Evolutionary conservation across 1,139 yeast genomes (phyloP).

Genomic region (Protomyces pachydermus): DNA sequence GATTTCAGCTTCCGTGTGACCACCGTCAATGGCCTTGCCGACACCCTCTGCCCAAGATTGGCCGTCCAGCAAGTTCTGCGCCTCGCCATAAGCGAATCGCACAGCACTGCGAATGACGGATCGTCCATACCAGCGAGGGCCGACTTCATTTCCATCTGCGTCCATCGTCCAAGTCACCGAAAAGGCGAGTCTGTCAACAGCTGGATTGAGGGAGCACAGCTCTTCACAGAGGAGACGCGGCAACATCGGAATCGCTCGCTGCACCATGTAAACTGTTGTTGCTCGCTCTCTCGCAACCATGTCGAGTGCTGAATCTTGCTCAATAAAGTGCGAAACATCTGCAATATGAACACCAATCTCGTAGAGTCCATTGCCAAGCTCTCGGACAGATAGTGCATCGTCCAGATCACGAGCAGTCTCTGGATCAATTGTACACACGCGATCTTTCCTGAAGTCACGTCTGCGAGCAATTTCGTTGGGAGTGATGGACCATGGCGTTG

Average conservation of each 20-base stretch:
- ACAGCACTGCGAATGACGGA: conserved; percentile 25
- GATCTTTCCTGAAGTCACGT: conserved; percentile 56
- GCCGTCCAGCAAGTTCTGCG: conserved; percentile 27
- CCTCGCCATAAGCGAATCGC: conserved; percentile 28
- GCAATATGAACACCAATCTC: conserved; percentile 70
- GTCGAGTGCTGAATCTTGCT: conserved; percentile 70
- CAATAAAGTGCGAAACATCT: conserved; percentile 69
- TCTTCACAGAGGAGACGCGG: conserved; percentile 59
- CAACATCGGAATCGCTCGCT: conserved; percentile 60
- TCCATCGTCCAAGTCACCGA: conserved; percentile 53
- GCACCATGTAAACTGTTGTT: conserved; percentile 82
- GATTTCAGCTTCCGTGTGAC: conserved; percentile 22
- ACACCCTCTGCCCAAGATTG: conserved; percentile 27
- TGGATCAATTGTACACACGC: conserved; percentile 55
- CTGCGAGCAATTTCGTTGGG: conserved; percentile 42
- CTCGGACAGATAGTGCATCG: conserved; percentile 26
- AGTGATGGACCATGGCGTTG: conserved; percentile 28
- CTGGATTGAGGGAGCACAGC: conserved; percentile 58
- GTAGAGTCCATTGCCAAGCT: conserved; percentile 23
- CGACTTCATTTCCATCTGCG: conserved; percentile 24
- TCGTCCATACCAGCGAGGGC: conserved; percentile 28
- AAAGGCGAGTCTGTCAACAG: conserved; percentile 59
- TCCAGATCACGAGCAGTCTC: conserved; percentile 39
- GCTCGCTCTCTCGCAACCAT: conserved; percentile 88
- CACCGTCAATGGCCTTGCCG: conserved; percentile 26